Percentiles rank a stretch among this genome's conserved stretches.
Conservation (phyloP, 2,329 filamentous ascomycete genomes). For the Epichloe typhina region DNA sequence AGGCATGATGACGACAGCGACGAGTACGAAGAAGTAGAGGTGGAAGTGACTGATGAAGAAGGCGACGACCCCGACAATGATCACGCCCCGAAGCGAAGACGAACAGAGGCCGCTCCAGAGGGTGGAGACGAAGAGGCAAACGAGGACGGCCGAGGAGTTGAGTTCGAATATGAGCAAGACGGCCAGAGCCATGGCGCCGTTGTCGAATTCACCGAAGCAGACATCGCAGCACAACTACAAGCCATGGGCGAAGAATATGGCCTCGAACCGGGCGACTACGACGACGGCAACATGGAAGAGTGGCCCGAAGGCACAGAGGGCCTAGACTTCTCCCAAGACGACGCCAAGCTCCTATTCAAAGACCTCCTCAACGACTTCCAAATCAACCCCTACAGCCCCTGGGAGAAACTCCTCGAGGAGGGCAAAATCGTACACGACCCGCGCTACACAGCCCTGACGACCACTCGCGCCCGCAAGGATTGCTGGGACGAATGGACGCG, state of each 20-base stretch:
- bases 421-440: constrained; percentile 71
- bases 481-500: constrained; percentile 76
- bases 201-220: constrained; percentile 82
- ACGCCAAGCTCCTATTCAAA: constrained; percentile 66
- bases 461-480: constrained; percentile 68
- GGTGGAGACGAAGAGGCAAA: constrained; percentile 32
- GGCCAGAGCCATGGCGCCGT: constrained; percentile 27
- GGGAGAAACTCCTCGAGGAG: constrained; percentile 81
- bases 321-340: constrained; percentile 56
- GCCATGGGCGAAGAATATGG: constrained; percentile 81
- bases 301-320: constrained; percentile 64
- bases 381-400: constrained; percentile 79
- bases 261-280: constrained; percentile 64
- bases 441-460: constrained; percentile 72
- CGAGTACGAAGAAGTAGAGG: constrained; percentile 61
- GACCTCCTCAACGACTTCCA: constrained; percentile 72
- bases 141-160: constrained; percentile 19
- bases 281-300: constrained; percentile 44
- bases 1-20: constrained; percentile 40
- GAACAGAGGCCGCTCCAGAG: constrained; percentile 39
- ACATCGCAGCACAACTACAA: constrained; percentile 84
- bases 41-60: constrained; percentile 44
- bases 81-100: constrained; percentile 49
- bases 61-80: constrained; percentile 26
- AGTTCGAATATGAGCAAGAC: neutral